phyloP scores from a whole-genome alignment of 352 stramenopile species.

The Pythium guiyangense region DNA sequence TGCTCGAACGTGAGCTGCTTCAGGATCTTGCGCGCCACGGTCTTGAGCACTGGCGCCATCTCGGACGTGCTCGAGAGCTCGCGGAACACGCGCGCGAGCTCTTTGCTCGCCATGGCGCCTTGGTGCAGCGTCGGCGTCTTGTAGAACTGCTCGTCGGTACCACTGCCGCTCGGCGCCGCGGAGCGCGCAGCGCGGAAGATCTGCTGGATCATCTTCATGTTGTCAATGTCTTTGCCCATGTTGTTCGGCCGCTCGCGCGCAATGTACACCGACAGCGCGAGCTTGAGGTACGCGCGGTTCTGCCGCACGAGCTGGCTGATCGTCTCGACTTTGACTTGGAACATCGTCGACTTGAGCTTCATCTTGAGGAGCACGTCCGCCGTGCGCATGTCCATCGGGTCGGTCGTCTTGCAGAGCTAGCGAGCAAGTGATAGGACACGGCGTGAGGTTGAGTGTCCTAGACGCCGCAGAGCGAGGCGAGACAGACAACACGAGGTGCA shows the following conservation, averaged over 20 bases:
- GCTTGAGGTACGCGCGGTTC: constrained; percentile 60
- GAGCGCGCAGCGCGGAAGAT: constrained; percentile 70
- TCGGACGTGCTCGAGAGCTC: constrained; percentile 71
- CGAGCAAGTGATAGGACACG: background rate
- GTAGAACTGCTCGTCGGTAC: constrained; percentile 63
- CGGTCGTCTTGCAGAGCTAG: constrained; percentile 57
- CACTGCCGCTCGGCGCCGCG: constrained; percentile 9
- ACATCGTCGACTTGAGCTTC: constrained; percentile 87
- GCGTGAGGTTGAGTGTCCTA: background rate
- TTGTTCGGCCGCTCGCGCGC: constrained; percentile 74
- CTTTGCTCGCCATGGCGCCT: constrained; percentile 58
- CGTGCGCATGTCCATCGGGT: constrained; percentile 46
- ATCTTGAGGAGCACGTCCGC: constrained; percentile 78
- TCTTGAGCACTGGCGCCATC: constrained; percentile 79
- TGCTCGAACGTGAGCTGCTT: constrained; percentile 81
- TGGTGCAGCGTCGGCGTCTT: constrained; percentile 42
- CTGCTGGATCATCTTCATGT: constrained; percentile 88
- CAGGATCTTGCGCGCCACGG: constrained; percentile 80
- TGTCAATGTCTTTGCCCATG: constrained; percentile 83
- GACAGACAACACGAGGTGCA: background rate
- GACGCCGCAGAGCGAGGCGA: background rate
- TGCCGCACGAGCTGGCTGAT: constrained; percentile 78
- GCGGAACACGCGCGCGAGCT: constrained; percentile 73
- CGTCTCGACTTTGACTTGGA: constrained; percentile 82
- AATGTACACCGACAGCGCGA: constrained; percentile 68